A percentile compares a stretch with the other conserved stretches of the same genome.
Evolutionary conservation across 106 monocot genomes (phyloP).

Genomic region (Dioscorea zingiberensis): DNA sequence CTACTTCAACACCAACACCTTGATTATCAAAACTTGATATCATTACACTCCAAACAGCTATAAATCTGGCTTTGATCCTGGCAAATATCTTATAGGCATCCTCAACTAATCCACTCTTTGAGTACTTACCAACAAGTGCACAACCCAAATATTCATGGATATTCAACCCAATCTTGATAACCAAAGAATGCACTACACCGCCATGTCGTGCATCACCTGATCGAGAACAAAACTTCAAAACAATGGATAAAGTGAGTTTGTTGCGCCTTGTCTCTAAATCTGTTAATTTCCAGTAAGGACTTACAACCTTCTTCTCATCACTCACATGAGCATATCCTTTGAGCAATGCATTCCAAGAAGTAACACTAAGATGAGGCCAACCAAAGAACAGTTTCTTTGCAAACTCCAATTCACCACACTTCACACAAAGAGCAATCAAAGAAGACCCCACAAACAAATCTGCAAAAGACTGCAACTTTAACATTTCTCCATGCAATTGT

Average conservation of each 20-base stretch:
- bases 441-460: conserved; percentile 25
- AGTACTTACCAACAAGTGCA: conserved; percentile 50
- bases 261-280: conserved; percentile 16
- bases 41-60: conserved; percentile 50
- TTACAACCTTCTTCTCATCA: conserved; percentile 18
- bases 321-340: conserved; percentile 25
- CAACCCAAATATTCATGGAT: conserved; percentile 25
- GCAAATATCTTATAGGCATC: conserved; percentile 31
- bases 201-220: conserved; percentile 22
- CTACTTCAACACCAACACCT: conserved; percentile 18
- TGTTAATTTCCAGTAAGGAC: conserved; percentile 13
- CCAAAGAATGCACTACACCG: conserved; percentile 25
- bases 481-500: conserved; percentile 19
- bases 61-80: conserved; percentile 22
- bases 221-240: conserved; percentile 24
- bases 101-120: conserved; percentile 23
- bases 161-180: conserved; percentile 30
- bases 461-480: conserved; percentile 16
- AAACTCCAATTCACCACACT: conserved; percentile 30
- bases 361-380: conserved; percentile 17
- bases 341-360: conserved; percentile 31
- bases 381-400: conserved; percentile 36
- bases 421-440: conserved; percentile 37
- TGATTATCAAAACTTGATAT: neutral
- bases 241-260: conserved; percentile 22